A percentile compares a stretch with the other conserved stretches of the same genome.
Conservation (phyloP, 2,329 filamentous ascomycete genomes). For the Proliferodiscus dingleyae region DNA sequence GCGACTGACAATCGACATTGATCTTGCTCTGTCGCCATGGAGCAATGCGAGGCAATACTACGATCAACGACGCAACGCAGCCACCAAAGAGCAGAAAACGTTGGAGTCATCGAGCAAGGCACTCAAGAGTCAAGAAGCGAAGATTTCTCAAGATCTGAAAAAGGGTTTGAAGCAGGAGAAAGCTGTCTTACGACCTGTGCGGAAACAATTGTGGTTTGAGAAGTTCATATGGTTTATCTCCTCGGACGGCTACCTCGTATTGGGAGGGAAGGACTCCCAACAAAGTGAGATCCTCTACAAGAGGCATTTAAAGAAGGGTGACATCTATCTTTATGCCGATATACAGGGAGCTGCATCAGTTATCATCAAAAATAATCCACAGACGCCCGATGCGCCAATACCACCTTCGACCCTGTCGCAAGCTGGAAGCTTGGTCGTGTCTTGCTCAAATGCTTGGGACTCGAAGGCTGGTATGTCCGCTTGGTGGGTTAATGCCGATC, state of each 20-base stretch:
- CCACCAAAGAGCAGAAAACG: slow-evolving; percentile 83
- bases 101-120: slow-evolving; percentile 75
- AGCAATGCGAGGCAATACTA: slow-evolving; percentile 90
- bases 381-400: slow-evolving; percentile 75
- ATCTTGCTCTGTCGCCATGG: slow-evolving; percentile 77
- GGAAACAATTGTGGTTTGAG: slow-evolving; percentile 90
- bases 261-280: slow-evolving; percentile 81
- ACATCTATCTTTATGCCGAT: slow-evolving; percentile 89
- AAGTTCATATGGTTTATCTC: slow-evolving; percentile 96
- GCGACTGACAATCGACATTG: slow-evolving; percentile 72
- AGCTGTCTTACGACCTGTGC: slow-evolving; percentile 73
- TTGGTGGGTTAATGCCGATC: slow-evolving; percentile 89
- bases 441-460: slow-evolving; percentile 88
- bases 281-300: slow-evolving; percentile 93
- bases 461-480: slow-evolving; percentile 93
- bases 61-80: slow-evolving; percentile 78
- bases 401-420: slow-evolving; percentile 88
- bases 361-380: slow-evolving; percentile 82
- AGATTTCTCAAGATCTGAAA: slow-evolving; percentile 79
- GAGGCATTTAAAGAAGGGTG: slow-evolving; percentile 78
- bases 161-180: slow-evolving; percentile 90
- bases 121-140: slow-evolving; percentile 83
- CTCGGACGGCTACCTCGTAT: slow-evolving; percentile 87
- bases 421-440: slow-evolving; percentile 79
- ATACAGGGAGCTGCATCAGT: slow-evolving; percentile 78